Base-by-base conservation (phyloP, 192 early-diverging fungal genomes). In the Linnemannia elongata region DNA sequence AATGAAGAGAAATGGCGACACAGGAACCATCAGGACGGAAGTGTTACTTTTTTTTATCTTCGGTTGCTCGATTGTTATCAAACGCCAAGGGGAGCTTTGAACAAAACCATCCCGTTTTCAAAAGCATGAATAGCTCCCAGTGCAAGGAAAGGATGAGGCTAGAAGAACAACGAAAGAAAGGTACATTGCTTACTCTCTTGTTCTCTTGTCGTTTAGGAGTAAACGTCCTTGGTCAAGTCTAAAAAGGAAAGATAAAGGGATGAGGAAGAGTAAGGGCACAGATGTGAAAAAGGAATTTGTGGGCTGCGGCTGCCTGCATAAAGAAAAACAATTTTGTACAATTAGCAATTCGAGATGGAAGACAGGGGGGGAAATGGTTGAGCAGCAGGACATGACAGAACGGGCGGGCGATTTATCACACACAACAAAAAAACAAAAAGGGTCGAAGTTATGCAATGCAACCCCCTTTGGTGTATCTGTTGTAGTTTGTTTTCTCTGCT, bases 1-100 rank as follows among this genome's bases (percentile, higher is more conserved):
- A 63, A 63, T 63, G 60, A 33, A 66, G 60, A 66, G 10, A 66
- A 66, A 33, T 66, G 60, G 60, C 60, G 60, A 66, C 60, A 66
- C 60, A 66, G 27, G 60, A 4, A 27, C 24, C 7, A 60, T 27
- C 22, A 60, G n/a, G 35, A 66, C n/a, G 1, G 33, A 66, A 66
- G 12, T 3, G 30, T 9, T 18, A 52, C 49, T 52, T 18, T 52
- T 18, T 52, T 20, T 5, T 5, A n/a, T n/a, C 20, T 52, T 18
- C 22, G 3, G 17, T 52, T 52, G 49, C 49, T 52, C 20, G 49
- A 22, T 4, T 18, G 13, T 45, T 10, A 52, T 52, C 49, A 52
- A 52, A 52, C 49, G 17, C 49, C 49, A 18, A 52, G 49, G 18
- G 18, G 49, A 52, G 49, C 49, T 18, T 2, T 52, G 17, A 52